Evolutionary conservation across 164 flowering plant genomes (phyloP).

Genomic region (Vitis riparia): DNA sequence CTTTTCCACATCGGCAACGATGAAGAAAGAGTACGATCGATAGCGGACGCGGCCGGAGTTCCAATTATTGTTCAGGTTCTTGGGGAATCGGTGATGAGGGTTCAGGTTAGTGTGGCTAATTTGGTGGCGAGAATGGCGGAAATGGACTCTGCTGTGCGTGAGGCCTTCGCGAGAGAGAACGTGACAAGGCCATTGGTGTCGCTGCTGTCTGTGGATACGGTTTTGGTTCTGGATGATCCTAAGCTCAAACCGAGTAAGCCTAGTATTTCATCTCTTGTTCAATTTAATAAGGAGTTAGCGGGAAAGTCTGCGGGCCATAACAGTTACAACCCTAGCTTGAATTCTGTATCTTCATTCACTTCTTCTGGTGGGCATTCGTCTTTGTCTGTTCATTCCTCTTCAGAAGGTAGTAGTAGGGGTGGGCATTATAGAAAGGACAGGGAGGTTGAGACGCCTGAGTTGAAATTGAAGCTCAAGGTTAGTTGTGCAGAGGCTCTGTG

Average conservation of each 20-base stretch:
- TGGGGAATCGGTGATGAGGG: constrained; percentile 47
- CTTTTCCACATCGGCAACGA: constrained; percentile 46
- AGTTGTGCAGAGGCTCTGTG: constrained; percentile 39
- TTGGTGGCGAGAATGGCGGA: constrained; percentile 68
- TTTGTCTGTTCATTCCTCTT: constrained; percentile 12
- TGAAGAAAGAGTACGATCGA: constrained; percentile 34
- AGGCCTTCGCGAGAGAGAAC: constrained; percentile 69
- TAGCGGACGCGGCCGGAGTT: constrained; percentile 39
- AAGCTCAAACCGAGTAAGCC: constrained; percentile 29
- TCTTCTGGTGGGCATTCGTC: constrained; percentile 13
- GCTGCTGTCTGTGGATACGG: constrained; percentile 42
- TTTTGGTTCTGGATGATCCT: constrained; percentile 42
- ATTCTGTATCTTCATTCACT: neutral
- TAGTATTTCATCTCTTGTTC: constrained; percentile 63
- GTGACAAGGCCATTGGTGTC: constrained; percentile 61
- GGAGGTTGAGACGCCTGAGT: constrained; percentile 29
- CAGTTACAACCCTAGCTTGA: neutral
- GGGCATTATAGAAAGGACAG: constrained; percentile 27
- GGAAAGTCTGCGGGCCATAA: neutral
- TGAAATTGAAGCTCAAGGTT: constrained; percentile 23
- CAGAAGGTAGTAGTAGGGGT: constrained; percentile 31
- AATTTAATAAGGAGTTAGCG: constrained; percentile 48
- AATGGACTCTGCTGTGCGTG: constrained; percentile 39
- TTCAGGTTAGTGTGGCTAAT: constrained; percentile 55
- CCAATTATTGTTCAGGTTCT: constrained; percentile 51